A percentile compares a stretch with the other conserved stretches of the same genome.
These are phyloP conservation scores for Musa balbisiana DNA, from an alignment of 202 grass and related monocot genomes.

Conservation along the genomic window DNA sequence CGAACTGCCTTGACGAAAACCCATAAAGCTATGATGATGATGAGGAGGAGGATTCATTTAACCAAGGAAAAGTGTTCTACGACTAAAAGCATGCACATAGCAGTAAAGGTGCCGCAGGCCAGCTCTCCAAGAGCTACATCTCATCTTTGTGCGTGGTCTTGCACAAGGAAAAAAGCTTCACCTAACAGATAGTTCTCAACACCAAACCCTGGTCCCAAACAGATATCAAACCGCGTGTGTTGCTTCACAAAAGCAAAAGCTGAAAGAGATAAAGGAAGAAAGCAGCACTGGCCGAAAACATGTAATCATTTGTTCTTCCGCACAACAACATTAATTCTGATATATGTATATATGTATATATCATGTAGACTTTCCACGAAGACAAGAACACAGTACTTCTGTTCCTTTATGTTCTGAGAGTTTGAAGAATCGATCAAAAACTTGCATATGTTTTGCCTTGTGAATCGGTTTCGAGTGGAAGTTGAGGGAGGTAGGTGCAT, in stretches of 20 bases:
- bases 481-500: too few relatives aligned
- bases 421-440: too few relatives aligned
- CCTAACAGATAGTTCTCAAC: neutral
- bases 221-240: neutral
- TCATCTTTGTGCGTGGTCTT: slow-evolving; percentile 1
- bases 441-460: too few relatives aligned
- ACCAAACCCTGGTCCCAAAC: slow-evolving; percentile 3
- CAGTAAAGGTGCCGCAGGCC: slow-evolving; percentile 1
- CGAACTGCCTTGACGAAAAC: neutral
- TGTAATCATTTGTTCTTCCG: neutral
- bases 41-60: neutral
- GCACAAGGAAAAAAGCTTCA: neutral
- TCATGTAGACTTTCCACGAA: too few relatives aligned
- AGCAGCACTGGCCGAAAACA: neutral
- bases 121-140: slow-evolving; percentile 1
- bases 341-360: neutral
- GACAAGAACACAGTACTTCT: too few relatives aligned
- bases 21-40: neutral
- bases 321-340: neutral
- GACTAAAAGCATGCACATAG: neutral
- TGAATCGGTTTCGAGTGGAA: too few relatives aligned
- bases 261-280: neutral
- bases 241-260: slow-evolving; percentile 4
- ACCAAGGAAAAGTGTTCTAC: neutral
- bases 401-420: too few relatives aligned